These are phyloP conservation scores for Phytophthora sansomeana DNA, from an alignment of 352 stramenopile species.

Conservation along the genomic window DNA sequence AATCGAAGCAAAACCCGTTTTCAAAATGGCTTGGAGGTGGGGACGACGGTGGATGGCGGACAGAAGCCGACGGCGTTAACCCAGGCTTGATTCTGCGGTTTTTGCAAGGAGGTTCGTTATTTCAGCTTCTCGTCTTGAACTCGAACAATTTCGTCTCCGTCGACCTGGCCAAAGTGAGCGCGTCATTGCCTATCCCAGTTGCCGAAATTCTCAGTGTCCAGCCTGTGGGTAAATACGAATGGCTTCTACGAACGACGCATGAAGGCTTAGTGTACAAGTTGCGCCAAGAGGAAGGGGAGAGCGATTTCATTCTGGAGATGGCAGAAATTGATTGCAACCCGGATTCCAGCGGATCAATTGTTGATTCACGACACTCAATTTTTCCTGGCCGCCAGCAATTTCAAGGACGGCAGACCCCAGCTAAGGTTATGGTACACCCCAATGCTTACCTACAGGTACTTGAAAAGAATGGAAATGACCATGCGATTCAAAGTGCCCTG, in stretches of 20 bases:
- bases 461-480: not conserved
- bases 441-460: conserved; percentile 59
- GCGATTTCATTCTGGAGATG: conserved; percentile 44
- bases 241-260: conserved; percentile 60
- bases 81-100: conserved; percentile 52
- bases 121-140: conserved; percentile 64
- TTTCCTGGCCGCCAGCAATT: conserved; percentile 27
- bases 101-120: conserved; percentile 56
- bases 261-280: conserved; percentile 44
- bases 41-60: conserved; percentile 27
- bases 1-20: conserved; percentile 49
- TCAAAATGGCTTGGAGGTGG: conserved; percentile 55
- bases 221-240: conserved; percentile 45
- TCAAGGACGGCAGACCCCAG: not conserved
- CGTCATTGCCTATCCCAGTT: conserved; percentile 7
- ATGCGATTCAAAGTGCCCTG: conserved; percentile 36
- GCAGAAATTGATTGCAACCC: conserved; percentile 21
- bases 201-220: conserved; percentile 52
- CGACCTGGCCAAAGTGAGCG: conserved; percentile 41
- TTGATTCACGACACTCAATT: conserved; percentile 44
- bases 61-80: conserved; percentile 34
- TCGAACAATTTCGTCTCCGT: conserved; percentile 53
- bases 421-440: conserved; percentile 47
- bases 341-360: not conserved
- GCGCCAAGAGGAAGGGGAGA: conserved; percentile 17